These are phyloP conservation scores for Teratosphaeria nubilosa DNA, from an alignment of 2,329 filamentous ascomycete genomes.

Conservation along the genomic window DNA sequence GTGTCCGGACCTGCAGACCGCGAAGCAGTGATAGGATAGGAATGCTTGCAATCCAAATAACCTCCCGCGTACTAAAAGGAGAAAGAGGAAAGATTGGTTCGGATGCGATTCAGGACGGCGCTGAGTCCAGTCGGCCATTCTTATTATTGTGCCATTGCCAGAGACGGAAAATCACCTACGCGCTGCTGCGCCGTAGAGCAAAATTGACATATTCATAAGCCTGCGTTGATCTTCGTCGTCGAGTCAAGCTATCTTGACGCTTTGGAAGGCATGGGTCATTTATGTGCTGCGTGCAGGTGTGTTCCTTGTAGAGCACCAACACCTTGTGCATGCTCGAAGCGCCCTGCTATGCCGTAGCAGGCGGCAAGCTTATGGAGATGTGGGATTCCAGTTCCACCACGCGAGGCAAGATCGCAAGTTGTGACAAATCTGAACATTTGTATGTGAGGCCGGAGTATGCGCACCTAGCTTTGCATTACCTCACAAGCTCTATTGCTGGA, in stretches of 20 bases:
- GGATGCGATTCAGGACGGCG: neutral
- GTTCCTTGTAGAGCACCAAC: neutral
- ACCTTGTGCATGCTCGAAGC: conserved; percentile 2
- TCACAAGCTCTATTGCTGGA: too few relatives aligned
- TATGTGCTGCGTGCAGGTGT: neutral
- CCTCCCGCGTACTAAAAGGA: neutral
- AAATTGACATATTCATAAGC: neutral
- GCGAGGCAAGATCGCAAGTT: too few relatives aligned
- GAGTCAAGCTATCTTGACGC: neutral
- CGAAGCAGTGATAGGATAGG: neutral
- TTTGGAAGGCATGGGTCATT: neutral
- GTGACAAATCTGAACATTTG: too few relatives aligned
- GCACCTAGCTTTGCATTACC: too few relatives aligned
- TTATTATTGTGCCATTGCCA: neutral
- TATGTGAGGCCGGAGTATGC: too few relatives aligned
- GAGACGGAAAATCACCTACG: neutral
- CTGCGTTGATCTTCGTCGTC: neutral
- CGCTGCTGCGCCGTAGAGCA: conserved; percentile 5
- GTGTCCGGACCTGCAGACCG: neutral
- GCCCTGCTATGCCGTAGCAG: conserved; percentile 9
- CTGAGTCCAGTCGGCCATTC: neutral
- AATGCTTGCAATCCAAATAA: neutral
- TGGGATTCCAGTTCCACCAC: neutral
- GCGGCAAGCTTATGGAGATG: conserved; percentile 3
- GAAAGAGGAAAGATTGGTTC: neutral